Percentiles rank a stretch among this genome's conserved stretches.
These are phyloP conservation scores for Xylaria hypoxylon DNA, from an alignment of 2,329 filamentous ascomycete species.

Conservation along the genomic window DNA sequence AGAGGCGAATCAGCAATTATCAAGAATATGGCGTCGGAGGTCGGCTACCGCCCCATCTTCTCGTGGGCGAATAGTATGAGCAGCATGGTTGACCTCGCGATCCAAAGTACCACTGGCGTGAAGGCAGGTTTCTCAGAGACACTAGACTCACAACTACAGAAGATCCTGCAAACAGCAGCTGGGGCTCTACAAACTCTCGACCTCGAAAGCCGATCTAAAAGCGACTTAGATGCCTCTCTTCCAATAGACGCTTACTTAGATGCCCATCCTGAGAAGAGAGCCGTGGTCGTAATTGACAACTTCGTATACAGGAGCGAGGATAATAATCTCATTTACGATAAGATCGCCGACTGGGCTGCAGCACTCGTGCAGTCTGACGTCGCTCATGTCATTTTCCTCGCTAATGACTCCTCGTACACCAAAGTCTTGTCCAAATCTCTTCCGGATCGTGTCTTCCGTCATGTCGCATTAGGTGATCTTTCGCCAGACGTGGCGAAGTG, in stretches of 20 bases:
- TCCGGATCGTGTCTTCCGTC: slow-evolving; percentile 90
- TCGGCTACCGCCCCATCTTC: slow-evolving; percentile 93
- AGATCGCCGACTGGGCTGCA: slow-evolving; percentile 90
- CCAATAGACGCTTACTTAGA: slow-evolving; percentile 90
- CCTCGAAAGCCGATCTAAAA: slow-evolving; percentile 74
- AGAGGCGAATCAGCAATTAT: slow-evolving; percentile 90
- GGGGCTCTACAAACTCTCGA: slow-evolving; percentile 83
- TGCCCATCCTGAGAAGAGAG: slow-evolving; percentile 83
- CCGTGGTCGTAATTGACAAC: slow-evolving; percentile 91
- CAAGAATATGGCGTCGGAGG: slow-evolving; percentile 79
- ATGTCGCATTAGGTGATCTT: slow-evolving; percentile 87
- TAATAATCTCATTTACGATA: slow-evolving; percentile 76
- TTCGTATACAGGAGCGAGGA: slow-evolving; percentile 84
- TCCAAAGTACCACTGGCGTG: slow-evolving; percentile 92
- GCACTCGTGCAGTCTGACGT: slow-evolving; percentile 86
- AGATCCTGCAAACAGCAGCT: slow-evolving; percentile 88
- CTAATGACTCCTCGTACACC: slow-evolving; percentile 86
- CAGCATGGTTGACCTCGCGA: slow-evolving; percentile 90
- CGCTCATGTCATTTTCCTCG: slow-evolving; percentile 94
- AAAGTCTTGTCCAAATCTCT: slow-evolving; percentile 89
- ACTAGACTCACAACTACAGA: slow-evolving; percentile 85
- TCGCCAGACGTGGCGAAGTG: slow-evolving; percentile 87
- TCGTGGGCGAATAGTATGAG: slow-evolving; percentile 96
- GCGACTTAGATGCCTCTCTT: slow-evolving; percentile 77
- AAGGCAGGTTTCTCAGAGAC: slow-evolving; percentile 96